Percentiles rank a stretch among this genome's conserved stretches.
These are phyloP conservation scores for Aaosphaeria arxii DNA, from an alignment of 2,329 filamentous ascomycete genomes.

Conservation along the genomic window DNA sequence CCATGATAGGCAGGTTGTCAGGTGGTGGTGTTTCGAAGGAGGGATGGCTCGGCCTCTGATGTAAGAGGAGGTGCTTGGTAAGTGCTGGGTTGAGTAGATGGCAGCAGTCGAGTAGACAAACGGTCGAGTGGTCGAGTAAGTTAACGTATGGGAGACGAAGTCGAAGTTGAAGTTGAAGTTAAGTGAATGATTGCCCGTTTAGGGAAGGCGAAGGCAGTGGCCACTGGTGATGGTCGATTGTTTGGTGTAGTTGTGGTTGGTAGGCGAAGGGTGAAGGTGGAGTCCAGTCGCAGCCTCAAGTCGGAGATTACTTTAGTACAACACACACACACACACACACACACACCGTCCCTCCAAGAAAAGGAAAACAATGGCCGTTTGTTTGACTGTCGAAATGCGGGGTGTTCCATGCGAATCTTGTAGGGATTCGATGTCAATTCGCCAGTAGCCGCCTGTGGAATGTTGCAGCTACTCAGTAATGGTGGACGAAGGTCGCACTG, in stretches of 20 bases:
- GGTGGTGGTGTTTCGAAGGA: neutral
- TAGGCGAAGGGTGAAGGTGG: too few relatives aligned
- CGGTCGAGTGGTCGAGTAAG: neutral
- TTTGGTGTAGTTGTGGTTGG: too few relatives aligned
- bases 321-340: too few relatives aligned
- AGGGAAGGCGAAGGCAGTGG: too few relatives aligned
- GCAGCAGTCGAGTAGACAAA: neutral
- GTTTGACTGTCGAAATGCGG: neutral
- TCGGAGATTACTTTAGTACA: too few relatives aligned
- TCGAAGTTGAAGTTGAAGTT: neutral
- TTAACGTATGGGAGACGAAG: neutral
- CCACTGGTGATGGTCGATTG: too few relatives aligned
- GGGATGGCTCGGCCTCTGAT: neutral
- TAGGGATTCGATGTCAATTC: neutral
- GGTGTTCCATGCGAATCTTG: slow-evolving; percentile 2
- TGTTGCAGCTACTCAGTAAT: slow-evolving; percentile 7
- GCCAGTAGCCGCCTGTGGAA: slow-evolving; percentile 1
- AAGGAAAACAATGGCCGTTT: neutral
- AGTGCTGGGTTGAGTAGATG: neutral
- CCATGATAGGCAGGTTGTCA: slow-evolving; percentile 28
- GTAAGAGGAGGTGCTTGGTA: neutral
- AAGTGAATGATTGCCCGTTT: too few relatives aligned
- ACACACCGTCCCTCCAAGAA: too few relatives aligned
- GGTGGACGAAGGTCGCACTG: too few relatives aligned
- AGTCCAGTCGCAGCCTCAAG: too few relatives aligned